A percentile compares a stretch with the other conserved stretches of the same genome.
These are phyloP conservation scores for Clitoria ternatea DNA, from an alignment of 306 rosid genomes.

Conservation along the genomic window DNA sequence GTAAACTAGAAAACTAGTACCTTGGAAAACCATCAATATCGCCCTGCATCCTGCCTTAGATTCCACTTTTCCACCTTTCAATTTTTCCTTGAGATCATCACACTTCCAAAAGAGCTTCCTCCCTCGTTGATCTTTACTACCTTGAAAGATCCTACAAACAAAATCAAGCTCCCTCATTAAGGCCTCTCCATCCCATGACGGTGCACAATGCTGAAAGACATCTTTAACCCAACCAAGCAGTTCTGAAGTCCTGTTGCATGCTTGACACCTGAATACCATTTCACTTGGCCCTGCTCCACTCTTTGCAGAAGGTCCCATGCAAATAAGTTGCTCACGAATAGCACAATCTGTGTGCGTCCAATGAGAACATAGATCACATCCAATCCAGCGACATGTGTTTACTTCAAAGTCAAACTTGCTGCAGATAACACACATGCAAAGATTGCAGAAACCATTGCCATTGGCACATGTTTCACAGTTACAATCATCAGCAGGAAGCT, in stretches of 20 bases:
- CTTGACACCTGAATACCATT: constrained; percentile 94
- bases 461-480: constrained; percentile 78
- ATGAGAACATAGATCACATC: constrained; percentile 94
- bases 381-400: constrained; percentile 97
- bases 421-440: constrained; percentile 96
- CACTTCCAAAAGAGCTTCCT: constrained; percentile 75
- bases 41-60: constrained; percentile 67
- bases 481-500: constrained; percentile 94
- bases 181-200: constrained; percentile 88
- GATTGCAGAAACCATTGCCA: constrained; percentile 96
- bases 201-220: constrained; percentile 95
- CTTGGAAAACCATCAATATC: constrained; percentile 84
- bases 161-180: constrained; percentile 85
- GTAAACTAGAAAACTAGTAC: constrained; percentile 35
- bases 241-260: constrained; percentile 92
- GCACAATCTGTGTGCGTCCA: constrained; percentile 99
- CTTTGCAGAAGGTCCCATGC: constrained; percentile 70
- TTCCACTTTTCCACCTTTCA: constrained; percentile 60
- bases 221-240: constrained; percentile 98
- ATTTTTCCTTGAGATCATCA: constrained; percentile 77
- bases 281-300: constrained; percentile 75
- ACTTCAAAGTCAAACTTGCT: constrained; percentile 99
- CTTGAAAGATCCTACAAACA: constrained; percentile 87
- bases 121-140: constrained; percentile 89
- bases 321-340: constrained; percentile 81